A percentile compares a stretch with the other conserved stretches of the same genome.
Conservation (phyloP, 1,284 basidiomycete genomes). For the Violaceomyces palustris region DNA sequence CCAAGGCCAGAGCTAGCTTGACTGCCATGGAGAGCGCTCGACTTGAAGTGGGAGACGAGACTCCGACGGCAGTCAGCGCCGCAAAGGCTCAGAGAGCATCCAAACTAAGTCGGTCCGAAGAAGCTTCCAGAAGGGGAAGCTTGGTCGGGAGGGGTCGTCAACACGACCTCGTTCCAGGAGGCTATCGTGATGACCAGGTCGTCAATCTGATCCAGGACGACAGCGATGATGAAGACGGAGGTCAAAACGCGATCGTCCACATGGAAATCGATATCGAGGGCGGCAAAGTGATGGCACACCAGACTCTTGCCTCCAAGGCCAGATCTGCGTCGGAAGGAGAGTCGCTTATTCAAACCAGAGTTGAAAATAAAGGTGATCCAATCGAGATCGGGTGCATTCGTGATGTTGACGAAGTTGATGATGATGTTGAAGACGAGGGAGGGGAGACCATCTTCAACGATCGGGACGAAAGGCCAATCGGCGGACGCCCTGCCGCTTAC, state of each 20-base stretch:
- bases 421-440: background rate
- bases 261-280: constrained; percentile 15
- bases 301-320: too few species aligned
- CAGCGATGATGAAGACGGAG: constrained; percentile 10
- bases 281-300: constrained; percentile 9
- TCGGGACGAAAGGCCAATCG: too few species aligned
- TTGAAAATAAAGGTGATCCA: background rate
- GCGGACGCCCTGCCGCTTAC: too few species aligned
- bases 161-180: constrained; percentile 1
- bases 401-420: background rate
- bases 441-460: background rate
- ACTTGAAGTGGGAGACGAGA: constrained; percentile 22
- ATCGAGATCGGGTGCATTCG: background rate
- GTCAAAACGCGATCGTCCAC: constrained; percentile 3
- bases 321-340: too few species aligned
- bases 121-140: background rate
- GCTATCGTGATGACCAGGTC: constrained; percentile 2
- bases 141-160: background rate
- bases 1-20: constrained; percentile 13
- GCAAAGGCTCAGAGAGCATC: constrained; percentile 2
- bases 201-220: constrained; percentile 10
- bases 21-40: constrained; percentile 24
- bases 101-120: too few species aligned
- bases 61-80: constrained; percentile 19
- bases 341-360: background rate